Conservation (phyloP, 1,139 yeast species). For the Hansenula sp. region DNA sequence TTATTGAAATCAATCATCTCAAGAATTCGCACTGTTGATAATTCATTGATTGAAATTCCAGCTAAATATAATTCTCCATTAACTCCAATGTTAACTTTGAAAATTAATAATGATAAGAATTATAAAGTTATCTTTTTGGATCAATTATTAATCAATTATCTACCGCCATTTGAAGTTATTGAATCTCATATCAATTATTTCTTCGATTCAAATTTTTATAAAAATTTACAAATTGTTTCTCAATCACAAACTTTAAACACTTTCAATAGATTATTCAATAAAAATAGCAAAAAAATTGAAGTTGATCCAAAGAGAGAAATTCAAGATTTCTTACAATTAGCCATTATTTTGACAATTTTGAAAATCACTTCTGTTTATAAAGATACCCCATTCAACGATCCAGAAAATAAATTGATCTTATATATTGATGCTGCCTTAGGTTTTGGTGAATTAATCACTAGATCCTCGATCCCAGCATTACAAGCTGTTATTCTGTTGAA, state of each 20-base stretch:
- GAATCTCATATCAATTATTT: slow-evolving; percentile 10
- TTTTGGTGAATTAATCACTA: slow-evolving; percentile 15
- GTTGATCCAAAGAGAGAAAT: slow-evolving; percentile 11
- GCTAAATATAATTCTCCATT: slow-evolving; percentile 5
- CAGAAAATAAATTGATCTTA: slow-evolving; percentile 7
- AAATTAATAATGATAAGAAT: slow-evolving; percentile 6
- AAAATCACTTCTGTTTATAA: slow-evolving; percentile 15
- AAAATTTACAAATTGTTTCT: slow-evolving; percentile 12
- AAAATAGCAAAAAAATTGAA: slow-evolving; percentile 5
- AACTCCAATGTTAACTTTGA: slow-evolving; percentile 7
- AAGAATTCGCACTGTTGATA: background rate
- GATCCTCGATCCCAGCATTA: slow-evolving; percentile 16
- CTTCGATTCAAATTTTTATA: slow-evolving; percentile 12
- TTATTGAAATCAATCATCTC: background rate
- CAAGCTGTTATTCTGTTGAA: slow-evolving; percentile 16
- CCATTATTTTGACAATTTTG: slow-evolving; percentile 11
- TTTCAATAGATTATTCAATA: slow-evolving; percentile 11
- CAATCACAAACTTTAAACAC: slow-evolving; percentile 4
- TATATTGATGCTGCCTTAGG: slow-evolving; percentile 16
- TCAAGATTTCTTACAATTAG: slow-evolving; percentile 13
- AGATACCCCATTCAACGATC: slow-evolving; percentile 8
- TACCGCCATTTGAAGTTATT: slow-evolving; percentile 11
- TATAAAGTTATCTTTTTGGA: slow-evolving; percentile 4
- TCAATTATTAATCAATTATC: slow-evolving; percentile 1
- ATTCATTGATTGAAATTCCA: background rate